Evolutionary conservation across 2,329 filamentous ascomycete genomes (phyloP).

Genomic region (Pezicula carpinea): DNA sequence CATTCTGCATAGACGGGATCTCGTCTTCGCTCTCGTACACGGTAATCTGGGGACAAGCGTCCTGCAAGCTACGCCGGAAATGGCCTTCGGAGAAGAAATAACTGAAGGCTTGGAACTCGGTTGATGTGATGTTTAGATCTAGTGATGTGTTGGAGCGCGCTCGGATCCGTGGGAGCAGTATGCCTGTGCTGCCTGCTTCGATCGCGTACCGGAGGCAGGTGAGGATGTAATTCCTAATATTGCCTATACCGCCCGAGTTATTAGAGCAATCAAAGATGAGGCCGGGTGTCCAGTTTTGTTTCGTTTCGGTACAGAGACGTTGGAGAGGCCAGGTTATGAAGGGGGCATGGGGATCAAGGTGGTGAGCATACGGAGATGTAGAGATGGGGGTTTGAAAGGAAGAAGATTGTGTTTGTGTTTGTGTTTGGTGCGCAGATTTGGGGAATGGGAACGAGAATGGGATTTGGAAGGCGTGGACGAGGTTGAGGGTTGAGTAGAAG

Average conservation of each 20-base stretch:
- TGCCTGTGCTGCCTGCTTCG: constrained; percentile 38
- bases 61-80: neutral
- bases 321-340: constrained; percentile 39
- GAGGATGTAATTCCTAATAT: constrained; percentile 37
- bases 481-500: too few species aligned
- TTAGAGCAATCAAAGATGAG: constrained; percentile 38
- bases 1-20: neutral
- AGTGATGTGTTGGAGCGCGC: neutral
- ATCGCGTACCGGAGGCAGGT: constrained; percentile 40
- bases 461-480: too few species aligned
- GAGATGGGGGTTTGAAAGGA: too few species aligned
- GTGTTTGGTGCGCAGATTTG: too few species aligned
- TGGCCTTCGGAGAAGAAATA: neutral
- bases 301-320: constrained; percentile 34
- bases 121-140: neutral
- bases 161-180: constrained; percentile 22
- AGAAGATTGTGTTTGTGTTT: too few species aligned
- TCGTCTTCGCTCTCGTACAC: neutral
- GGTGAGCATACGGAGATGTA: too few species aligned
- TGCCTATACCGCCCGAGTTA: constrained; percentile 35
- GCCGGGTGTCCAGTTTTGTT: constrained; percentile 29
- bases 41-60: neutral
- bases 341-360: neutral
- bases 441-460: too few species aligned
- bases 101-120: neutral